Evolutionary conservation across 2,329 filamentous ascomycete species (phyloP).

Genomic region (Monosporascus sp.): DNA sequence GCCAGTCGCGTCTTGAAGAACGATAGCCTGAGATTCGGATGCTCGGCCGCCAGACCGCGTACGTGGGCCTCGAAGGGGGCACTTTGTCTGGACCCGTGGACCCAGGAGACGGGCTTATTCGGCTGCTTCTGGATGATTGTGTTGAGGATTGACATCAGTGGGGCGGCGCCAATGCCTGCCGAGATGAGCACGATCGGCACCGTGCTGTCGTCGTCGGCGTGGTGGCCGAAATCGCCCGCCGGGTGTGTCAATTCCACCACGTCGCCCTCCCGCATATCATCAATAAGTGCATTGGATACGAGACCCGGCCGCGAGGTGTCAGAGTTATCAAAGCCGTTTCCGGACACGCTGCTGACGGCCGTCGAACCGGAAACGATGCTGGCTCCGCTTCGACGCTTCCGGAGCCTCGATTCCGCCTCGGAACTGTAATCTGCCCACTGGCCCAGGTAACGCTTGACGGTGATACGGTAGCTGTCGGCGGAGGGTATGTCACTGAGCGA

Average conservation of each 20-base stretch:
- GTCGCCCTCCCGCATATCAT: conserved; percentile 56
- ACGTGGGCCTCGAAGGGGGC: conserved; percentile 52
- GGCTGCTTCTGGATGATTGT: conserved; percentile 41
- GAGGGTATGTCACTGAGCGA: conserved; percentile 63
- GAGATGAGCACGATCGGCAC: conserved; percentile 56
- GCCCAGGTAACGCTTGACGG: conserved; percentile 62
- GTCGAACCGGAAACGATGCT: conserved; percentile 21
- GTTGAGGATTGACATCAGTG: conserved; percentile 57
- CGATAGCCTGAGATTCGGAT: conserved; percentile 34
- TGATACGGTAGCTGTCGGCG: conserved; percentile 62
- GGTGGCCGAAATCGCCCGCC: conserved; percentile 54
- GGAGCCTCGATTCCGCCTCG: conserved; percentile 4
- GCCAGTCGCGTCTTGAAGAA: conserved; percentile 47
- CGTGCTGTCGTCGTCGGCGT: conserved; percentile 34
- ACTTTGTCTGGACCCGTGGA: conserved; percentile 50
- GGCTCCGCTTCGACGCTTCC: conserved; percentile 4
- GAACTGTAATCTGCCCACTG: conserved; percentile 30
- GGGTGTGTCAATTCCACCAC: conserved; percentile 62
- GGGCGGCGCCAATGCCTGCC: conserved; percentile 56
- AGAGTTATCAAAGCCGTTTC: conserved; percentile 25
- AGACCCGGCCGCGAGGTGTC: conserved; percentile 44
- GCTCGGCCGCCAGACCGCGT: conserved; percentile 33
- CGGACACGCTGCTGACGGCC: conserved; percentile 26
- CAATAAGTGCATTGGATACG: conserved; percentile 66
- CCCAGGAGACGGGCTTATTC: conserved; percentile 49